phyloP scores from a whole-genome alignment of 2,329 filamentous ascomycete genomes.

The Verticillium albo-atrum region DNA sequence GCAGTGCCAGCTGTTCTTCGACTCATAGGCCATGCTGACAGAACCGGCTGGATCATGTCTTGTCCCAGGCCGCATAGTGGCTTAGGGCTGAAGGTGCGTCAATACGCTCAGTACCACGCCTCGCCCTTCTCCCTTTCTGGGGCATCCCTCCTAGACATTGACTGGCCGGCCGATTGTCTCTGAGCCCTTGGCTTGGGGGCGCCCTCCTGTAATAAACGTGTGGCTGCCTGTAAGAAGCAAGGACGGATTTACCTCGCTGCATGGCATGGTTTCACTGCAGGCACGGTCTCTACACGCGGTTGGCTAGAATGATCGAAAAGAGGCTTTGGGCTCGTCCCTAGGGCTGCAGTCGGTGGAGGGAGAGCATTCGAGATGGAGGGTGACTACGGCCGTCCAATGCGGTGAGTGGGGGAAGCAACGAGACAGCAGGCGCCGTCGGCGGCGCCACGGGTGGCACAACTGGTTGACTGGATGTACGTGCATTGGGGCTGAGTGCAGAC shows the following conservation, averaged over 20 bases:
- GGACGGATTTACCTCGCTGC: neutral
- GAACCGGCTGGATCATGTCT: neutral
- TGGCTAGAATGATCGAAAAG: neutral
- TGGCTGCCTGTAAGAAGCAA: neutral
- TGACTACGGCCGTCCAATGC: neutral
- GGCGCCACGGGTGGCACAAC: too few relatives aligned
- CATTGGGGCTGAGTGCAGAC: too few relatives aligned
- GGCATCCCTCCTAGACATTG: neutral
- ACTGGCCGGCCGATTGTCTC: neutral
- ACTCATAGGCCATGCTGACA: neutral
- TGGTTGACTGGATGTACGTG: too few relatives aligned
- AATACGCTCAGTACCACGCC: slow-evolving; percentile 1
- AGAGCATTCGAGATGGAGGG: too few relatives aligned
- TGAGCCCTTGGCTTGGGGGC: neutral
- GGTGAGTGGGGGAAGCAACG: neutral
- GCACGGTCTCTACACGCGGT: neutral
- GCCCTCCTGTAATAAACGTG: neutral
- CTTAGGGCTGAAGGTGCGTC: slow-evolving; percentile 9
- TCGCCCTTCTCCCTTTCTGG: neutral
- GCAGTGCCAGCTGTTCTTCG: neutral
- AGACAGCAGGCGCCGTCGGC: too few relatives aligned
- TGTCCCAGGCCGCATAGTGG: slow-evolving; percentile 2
- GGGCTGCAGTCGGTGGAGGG: neutral
- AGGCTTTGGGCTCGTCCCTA: neutral
- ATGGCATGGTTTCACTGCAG: neutral